These are phyloP conservation scores for Malassezia vespertilionis DNA, from an alignment of 1,284 basidiomycete species.

Conservation along the genomic window DNA sequence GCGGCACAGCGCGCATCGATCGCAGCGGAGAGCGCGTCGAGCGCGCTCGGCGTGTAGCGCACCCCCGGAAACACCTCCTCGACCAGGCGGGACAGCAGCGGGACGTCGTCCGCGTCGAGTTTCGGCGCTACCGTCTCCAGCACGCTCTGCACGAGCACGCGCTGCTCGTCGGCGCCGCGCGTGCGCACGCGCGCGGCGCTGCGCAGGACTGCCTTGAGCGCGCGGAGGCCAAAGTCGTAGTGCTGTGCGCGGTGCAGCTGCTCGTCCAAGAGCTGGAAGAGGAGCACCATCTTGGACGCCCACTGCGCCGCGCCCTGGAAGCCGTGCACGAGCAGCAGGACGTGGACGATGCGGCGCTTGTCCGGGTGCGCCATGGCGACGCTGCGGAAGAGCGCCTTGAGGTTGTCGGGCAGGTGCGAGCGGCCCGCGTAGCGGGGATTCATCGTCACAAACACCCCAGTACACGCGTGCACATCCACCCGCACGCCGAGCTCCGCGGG, in stretches of 20 bases:
- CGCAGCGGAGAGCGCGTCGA: conserved; percentile 68
- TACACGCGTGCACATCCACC: conserved; percentile 83
- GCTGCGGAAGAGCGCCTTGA: conserved; percentile 83
- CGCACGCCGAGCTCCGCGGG: conserved; percentile 73
- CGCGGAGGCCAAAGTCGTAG: conserved; percentile 97
- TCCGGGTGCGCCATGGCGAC: conserved; percentile 99
- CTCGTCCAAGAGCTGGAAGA: conserved; percentile 96
- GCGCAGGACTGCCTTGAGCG: conserved; percentile 87
- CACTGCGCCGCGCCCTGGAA: conserved; percentile 92
- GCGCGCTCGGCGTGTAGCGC: conserved; percentile 75
- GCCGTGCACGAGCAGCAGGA: conserved; percentile 98
- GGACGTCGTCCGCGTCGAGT: conserved; percentile 91
- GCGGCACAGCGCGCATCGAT: conserved; percentile 79
- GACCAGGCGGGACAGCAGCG: conserved; percentile 80
- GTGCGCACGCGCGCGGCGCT: conserved; percentile 77
- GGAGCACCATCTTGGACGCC: conserved; percentile 93
- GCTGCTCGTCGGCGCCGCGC: conserved; percentile 58
- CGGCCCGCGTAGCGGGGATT: conserved; percentile 92
- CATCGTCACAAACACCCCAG: conserved; percentile 92
- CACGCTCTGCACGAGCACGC: conserved; percentile 97
- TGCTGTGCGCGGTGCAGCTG: conserved; percentile 94
- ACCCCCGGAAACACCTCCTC: conserved; percentile 96
- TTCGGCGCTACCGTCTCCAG: conserved; percentile 98
- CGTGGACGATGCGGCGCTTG: conserved; percentile 94
- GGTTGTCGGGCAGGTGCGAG: conserved; percentile 88